These are phyloP conservation scores for Ulmus americana DNA, from an alignment of 331 rosid species.

Conservation along the genomic window DNA sequence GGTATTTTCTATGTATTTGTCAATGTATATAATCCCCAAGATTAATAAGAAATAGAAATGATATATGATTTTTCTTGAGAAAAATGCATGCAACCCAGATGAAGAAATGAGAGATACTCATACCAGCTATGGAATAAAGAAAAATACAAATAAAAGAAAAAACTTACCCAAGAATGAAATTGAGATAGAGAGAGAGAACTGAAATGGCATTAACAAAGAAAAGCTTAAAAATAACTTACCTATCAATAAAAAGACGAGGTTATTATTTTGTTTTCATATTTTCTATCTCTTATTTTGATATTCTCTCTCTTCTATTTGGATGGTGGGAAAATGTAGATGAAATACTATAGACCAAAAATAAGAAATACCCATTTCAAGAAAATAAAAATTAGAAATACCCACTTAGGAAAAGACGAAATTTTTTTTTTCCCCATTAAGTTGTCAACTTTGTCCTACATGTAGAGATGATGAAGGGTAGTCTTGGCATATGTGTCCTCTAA, in stretches of 20 bases:
- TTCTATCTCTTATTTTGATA: conserved; percentile 4
- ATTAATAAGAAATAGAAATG: neutral
- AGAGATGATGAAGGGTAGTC: conserved; percentile 1
- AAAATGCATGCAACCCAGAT: conserved; percentile 39
- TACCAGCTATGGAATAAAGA: conserved; percentile 14
- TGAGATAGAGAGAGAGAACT: conserved; percentile 17
- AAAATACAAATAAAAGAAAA: neutral
- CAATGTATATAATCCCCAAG: neutral
- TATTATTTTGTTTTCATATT: conserved; percentile 7
- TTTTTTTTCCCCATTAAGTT: neutral
- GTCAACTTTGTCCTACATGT: neutral
- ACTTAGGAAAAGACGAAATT: neutral
- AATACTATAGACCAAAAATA: conserved; percentile 24
- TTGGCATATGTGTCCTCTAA: neutral
- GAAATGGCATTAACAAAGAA: conserved; percentile 41
- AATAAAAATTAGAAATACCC: neutral
- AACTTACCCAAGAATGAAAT: conserved; percentile 35
- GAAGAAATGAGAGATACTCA: conserved; percentile 22
- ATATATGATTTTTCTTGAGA: conserved; percentile 4
- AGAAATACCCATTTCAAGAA: neutral
- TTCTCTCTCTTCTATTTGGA: conserved; percentile 13
- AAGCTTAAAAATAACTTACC: conserved; percentile 25
- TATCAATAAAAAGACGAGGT: conserved; percentile 6
- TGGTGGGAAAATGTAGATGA: conserved; percentile 13
- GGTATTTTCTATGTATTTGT: neutral